Conservation (phyloP, 2,329 filamentous ascomycete species). For the Xylaria sp. region DNA sequence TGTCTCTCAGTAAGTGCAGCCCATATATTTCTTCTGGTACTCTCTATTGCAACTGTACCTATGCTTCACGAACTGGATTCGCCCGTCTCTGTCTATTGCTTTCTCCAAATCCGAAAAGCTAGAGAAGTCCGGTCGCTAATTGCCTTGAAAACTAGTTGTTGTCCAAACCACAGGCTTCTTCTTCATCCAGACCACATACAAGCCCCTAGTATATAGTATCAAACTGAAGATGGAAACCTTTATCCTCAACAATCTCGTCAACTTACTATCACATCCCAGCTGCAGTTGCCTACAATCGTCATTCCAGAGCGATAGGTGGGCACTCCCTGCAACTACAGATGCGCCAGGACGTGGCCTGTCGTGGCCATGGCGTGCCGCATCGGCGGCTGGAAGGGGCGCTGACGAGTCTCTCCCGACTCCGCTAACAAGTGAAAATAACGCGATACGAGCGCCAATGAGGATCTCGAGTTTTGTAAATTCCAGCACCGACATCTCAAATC, state of each 20-base stretch:
- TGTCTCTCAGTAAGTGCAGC: conserved; percentile 38
- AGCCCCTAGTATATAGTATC: conserved; percentile 50
- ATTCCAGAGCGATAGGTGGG: neutral
- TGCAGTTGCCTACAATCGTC: conserved; percentile 6
- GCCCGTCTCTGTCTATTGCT: neutral
- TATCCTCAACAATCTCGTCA: conserved; percentile 52
- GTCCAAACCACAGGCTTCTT: conserved; percentile 48
- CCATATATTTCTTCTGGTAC: neutral
- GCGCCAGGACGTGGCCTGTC: neutral
- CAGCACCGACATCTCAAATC: too few species aligned
- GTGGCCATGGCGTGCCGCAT: neutral
- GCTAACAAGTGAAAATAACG: neutral
- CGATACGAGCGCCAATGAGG: too few species aligned
- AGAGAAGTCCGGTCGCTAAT: neutral
- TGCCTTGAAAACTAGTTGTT: conserved; percentile 35
- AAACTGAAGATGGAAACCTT: conserved; percentile 62
- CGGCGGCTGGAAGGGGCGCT: neutral
- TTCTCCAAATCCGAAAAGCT: neutral
- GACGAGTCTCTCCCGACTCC: too few species aligned
- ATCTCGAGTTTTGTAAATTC: too few species aligned
- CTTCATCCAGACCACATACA: conserved; percentile 47
- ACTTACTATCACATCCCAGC: conserved; percentile 19
- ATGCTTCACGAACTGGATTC: neutral
- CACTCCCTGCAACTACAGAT: neutral
- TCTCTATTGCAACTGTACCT: neutral